Evolutionary conservation across 140 eudicot species (phyloP), one percentile per base, ranked within the genome.

Genomic region (Ambrosia hybrid): DNA sequence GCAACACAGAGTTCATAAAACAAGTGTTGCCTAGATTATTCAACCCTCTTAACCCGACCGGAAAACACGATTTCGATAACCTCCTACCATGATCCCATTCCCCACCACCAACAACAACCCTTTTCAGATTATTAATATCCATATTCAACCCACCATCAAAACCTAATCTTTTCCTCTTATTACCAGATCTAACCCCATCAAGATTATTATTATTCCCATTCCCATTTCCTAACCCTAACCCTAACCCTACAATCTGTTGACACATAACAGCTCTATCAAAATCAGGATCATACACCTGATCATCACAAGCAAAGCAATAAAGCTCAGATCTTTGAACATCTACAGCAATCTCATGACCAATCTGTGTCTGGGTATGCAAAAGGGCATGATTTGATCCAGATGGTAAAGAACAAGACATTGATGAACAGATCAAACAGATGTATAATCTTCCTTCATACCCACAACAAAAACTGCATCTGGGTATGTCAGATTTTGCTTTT

Each of bases 261-360:
- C 73, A 57, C 83, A 87, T 80, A 59, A 90, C 86, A 73, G 83
- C 79, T 53, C 68, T 80, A 78, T 90, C 97, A 34, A 90, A 90
- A 78, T 90, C 95, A 67, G 87, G 92, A 85, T 90, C 97, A 72
- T 90, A 90, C n/a, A 90, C 89, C 83, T 90, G 97, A 87, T 90
- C 97, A 73, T 83, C 76, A 76, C 97, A 90, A 36, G 68, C 84
- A 59, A 76, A 71, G 51, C 97, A 90, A 74, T 71, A 90, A 49
- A 90, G 90, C 82, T 90, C 97, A 69, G 88, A 89, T 82, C 95
- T 85, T 68, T 90, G 86, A 30, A 87, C 45, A 41, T 87, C 97
- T 1, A 90, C 81, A 52, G 67, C 78, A 69, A 90, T 87, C 77
- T 81, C 26, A 21, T 21, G 26, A 21, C 26, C 26, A 21, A 21